These are phyloP conservation scores for Primulina tabacum DNA, from an alignment of 257 asterid genomes.

Conservation along the genomic window DNA sequence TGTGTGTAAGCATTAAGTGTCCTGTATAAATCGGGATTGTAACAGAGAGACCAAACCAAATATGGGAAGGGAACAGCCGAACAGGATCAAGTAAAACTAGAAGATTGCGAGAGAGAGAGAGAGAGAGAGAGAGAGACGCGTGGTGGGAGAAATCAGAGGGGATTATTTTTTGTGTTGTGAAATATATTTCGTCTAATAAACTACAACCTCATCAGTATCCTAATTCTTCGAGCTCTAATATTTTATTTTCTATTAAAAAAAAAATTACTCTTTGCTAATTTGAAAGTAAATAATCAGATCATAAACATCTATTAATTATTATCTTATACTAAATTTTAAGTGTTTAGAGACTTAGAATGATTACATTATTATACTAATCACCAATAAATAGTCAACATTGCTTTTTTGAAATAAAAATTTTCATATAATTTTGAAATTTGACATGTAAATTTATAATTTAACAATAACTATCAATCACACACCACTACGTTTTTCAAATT, in stretches of 20 bases:
- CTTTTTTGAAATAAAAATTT: no score
- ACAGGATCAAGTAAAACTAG: constrained; percentile 17
- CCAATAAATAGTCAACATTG: no score
- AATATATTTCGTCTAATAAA: neutral
- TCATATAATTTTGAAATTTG: no score
- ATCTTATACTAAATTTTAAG: no score
- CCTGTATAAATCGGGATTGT: neutral
- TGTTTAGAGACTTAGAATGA: no score
- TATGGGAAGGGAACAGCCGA: neutral
- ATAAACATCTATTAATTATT: no score
- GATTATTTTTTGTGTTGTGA: neutral
- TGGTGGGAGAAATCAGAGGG: constrained; percentile 22
- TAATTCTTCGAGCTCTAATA: neutral
- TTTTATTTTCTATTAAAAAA: no score
- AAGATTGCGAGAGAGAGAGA: constrained; percentile 6
- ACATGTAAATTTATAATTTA: no score
- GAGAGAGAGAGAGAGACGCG: constrained; percentile 24
- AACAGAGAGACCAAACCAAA: constrained; percentile 16
- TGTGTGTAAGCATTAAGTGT: constrained; percentile 1
- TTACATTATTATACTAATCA: no score
- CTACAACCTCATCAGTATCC: neutral
- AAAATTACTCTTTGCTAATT: neutral
- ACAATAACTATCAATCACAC: no score
- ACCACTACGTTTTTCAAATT: no score
- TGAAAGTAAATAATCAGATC: neutral